Evolutionary conservation across 805 yeast species (phyloP), one percentile per base, ranked within the genome.

Genomic region (Sugiyamaella qingdaonensis): DNA sequence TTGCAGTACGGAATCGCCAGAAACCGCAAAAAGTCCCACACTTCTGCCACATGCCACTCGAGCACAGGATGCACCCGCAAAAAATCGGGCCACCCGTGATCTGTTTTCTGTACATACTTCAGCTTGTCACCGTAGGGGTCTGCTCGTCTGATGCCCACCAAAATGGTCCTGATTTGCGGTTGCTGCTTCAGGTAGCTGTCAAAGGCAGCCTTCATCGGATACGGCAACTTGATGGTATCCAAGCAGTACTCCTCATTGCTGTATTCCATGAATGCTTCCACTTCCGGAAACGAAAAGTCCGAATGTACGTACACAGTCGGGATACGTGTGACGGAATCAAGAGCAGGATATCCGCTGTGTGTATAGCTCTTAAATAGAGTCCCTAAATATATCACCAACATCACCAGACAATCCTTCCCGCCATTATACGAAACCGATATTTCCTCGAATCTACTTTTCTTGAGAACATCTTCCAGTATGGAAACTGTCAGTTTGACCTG

Each of bases 391-490:
- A 94, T 64, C 13, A 89, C 73, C 52, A 94, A 76, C 85, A 92
- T 82, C 32, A 91, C 97, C 46, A 91, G 79, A 63, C 98, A 94
- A 70, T 94, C 99, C 65, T 94, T 94, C 1, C 99, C 99, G 10
- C 99, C 99, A 66, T 94, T 94, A 68, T 86, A 94, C 1, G 96
- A 86, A 11, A 94, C 75, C 0, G 97, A 85, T 11, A 69, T 56
- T 43, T 67, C 59, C 1, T 58, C 56, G 4, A 57, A 41, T 8
- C 54, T 48, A 5, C 21, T 29, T 13, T 54, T 52, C 11, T 48
- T 36, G 14, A 67, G 51, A 2, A 69, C 70, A 33, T 67, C 61
- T 42, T 58, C 55, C 11, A 67, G 59, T 11, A 69, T 59, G 2
- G 51, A 55, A 39, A 64, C 45, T 10, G 69, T 59, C 37, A 58